phyloP scores from a whole-genome alignment of 1,139 yeast species.

The Yamadazyma trypodendri region DNA sequence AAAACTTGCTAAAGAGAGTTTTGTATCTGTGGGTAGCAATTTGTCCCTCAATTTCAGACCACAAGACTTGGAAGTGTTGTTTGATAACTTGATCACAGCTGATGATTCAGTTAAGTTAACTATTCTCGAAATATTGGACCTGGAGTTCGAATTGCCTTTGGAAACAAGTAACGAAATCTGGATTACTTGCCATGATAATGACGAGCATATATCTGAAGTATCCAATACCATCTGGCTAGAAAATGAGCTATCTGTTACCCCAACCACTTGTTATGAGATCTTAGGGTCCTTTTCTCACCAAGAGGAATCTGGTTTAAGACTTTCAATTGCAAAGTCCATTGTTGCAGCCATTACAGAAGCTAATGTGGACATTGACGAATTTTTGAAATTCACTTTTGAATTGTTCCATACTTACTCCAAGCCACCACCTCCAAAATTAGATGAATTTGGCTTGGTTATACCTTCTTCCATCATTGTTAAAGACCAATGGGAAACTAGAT shows the following conservation, averaged over 20 bases:
- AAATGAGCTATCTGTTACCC: conserved; percentile 51
- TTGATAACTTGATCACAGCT: conserved; percentile 59
- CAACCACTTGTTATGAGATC: conserved; percentile 45
- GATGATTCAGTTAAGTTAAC: conserved; percentile 74
- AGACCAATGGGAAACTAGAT: conserved; percentile 83
- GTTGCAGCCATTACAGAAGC: conserved; percentile 37
- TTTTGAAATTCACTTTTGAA: conserved; percentile 49
- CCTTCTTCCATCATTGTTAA: conserved; percentile 58
- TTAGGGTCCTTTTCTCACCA: conserved; percentile 47
- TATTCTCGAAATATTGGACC: conserved; percentile 78
- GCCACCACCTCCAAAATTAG: conserved; percentile 77
- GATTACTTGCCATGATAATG: conserved; percentile 77
- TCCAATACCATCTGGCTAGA: conserved; percentile 89
- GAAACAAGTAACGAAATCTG: conserved; percentile 67
- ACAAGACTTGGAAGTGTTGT: conserved; percentile 58
- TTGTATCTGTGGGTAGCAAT: conserved; percentile 71
- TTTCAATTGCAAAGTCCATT: conserved; percentile 64
- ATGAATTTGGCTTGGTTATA: conserved; percentile 75
- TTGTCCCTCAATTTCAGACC: conserved; percentile 60
- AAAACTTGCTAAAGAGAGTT: conserved; percentile 79
- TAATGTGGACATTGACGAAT: conserved; percentile 20
- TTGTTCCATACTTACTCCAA: conserved; percentile 59
- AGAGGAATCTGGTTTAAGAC: conserved; percentile 61
- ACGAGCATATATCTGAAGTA: conserved; percentile 56
- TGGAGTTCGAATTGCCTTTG: conserved; percentile 75